Percentiles rank a stretch among this genome's conserved stretches.
phyloP scores from a whole-genome alignment of 257 asterid species.

The Echium plantagineum region DNA sequence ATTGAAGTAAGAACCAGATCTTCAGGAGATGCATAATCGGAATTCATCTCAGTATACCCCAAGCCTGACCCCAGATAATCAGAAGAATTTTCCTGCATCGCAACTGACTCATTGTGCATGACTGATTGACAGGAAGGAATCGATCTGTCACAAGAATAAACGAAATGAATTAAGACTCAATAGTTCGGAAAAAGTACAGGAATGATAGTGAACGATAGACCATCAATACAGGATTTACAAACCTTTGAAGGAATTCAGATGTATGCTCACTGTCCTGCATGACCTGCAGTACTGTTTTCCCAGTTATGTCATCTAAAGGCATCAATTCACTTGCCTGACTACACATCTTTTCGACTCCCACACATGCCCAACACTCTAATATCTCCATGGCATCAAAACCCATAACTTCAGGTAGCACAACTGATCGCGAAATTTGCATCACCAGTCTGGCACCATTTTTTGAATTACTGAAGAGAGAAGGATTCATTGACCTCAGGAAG shows the following conservation, averaged over 20 bases:
- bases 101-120: constrained; percentile 10
- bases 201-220: background rate
- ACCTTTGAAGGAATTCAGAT: constrained; percentile 37
- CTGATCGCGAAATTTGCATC: constrained; percentile 60
- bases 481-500: constrained; percentile 52
- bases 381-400: constrained; percentile 47
- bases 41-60: constrained; percentile 17
- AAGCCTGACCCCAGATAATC: constrained; percentile 21
- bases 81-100: constrained; percentile 8
- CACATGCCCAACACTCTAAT: constrained; percentile 55
- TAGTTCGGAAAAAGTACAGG: constrained; percentile 9
- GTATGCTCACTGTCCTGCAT: constrained; percentile 28
- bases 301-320: constrained; percentile 71
- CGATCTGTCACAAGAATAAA: constrained; percentile 21
- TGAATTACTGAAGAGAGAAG: constrained; percentile 52
- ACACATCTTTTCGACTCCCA: constrained; percentile 55
- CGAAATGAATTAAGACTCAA: constrained; percentile 5
- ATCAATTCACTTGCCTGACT: constrained; percentile 40
- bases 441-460: constrained; percentile 59
- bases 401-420: constrained; percentile 55
- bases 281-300: constrained; percentile 55
- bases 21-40: constrained; percentile 38
- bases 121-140: constrained; percentile 9
- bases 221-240: constrained; percentile 15
- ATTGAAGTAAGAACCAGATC: constrained; percentile 51